phyloP scores from a whole-genome alignment of 768 basidiomycete genomes.

The Tulasnella sp. region DNA sequence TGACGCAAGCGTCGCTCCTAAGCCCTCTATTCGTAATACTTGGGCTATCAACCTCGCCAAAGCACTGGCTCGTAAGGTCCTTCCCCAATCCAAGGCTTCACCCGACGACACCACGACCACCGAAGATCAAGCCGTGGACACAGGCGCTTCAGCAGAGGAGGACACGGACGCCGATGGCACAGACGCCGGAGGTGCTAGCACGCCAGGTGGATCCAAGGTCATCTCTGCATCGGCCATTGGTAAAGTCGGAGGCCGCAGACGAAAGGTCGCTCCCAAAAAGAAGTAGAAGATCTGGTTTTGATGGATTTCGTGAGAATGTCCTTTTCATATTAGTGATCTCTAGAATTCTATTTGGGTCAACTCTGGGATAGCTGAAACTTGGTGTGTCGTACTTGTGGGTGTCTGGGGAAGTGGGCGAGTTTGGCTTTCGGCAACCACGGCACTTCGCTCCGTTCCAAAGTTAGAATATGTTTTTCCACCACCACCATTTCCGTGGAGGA shows the following conservation, averaged over 20 bases:
- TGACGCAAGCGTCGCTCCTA: constrained; percentile 44
- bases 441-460: not conserved
- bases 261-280: constrained; percentile 9
- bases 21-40: constrained; percentile 49
- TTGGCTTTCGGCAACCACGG: not conserved
- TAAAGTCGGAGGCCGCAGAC: constrained; percentile 7
- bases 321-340: not conserved
- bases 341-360: not conserved
- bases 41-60: constrained; percentile 51
- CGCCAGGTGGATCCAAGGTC: not conserved
- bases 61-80: constrained; percentile 23
- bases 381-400: too few relatives aligned
- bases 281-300: not conserved
- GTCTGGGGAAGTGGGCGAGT: too few relatives aligned
- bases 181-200: not conserved
- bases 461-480: not conserved
- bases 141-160: constrained; percentile 3
- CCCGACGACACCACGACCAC: not conserved
- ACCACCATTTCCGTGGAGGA: not conserved
- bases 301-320: not conserved
- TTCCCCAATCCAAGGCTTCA: not conserved
- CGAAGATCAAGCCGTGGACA: constrained; percentile 11
- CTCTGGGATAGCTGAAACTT: not conserved
- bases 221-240: not conserved
- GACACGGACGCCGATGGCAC: constrained; percentile 14